Evolutionary conservation across 225 moss, liverwort and hornwort species (phyloP).

Genomic region (Bryoerythrophyllum caledonicum): DNA sequence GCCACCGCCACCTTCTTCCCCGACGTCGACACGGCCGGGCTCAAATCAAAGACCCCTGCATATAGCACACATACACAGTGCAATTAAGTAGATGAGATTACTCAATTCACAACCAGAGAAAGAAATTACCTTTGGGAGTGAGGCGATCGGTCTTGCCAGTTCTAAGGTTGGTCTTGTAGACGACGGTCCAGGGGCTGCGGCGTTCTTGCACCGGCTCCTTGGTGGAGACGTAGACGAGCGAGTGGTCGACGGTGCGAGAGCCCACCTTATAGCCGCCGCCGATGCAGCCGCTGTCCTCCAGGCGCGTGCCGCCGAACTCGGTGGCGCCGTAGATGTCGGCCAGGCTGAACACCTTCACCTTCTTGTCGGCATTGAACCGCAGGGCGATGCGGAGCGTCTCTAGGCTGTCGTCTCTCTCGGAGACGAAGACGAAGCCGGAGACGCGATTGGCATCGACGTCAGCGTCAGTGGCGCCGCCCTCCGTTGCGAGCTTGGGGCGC

Average conservation of each 20-base stretch:
- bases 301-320: background rate
- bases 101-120: background rate
- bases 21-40: conserved; percentile 3
- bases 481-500: background rate
- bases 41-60: background rate
- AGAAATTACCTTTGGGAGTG: background rate
- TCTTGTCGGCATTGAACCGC: background rate
- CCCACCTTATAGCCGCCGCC: background rate
- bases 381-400: background rate
- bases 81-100: background rate
- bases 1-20: conserved; percentile 1
- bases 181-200: conserved; percentile 6
- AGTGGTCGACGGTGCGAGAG: background rate
- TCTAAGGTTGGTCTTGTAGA: conserved; percentile 11
- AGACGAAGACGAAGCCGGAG: background rate
- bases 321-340: background rate
- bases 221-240: conserved; percentile 10
- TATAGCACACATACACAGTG: background rate
- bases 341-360: background rate
- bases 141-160: conserved; percentile 9
- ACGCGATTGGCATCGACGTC: background rate
- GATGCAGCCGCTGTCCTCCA: conserved; percentile 10
- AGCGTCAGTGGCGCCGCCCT: background rate
- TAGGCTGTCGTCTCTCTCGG: background rate
- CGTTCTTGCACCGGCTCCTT: conserved; percentile 1